Evolutionary conservation across 768 basidiomycete species (phyloP).

Genomic region (Mycena chlorophos): DNA sequence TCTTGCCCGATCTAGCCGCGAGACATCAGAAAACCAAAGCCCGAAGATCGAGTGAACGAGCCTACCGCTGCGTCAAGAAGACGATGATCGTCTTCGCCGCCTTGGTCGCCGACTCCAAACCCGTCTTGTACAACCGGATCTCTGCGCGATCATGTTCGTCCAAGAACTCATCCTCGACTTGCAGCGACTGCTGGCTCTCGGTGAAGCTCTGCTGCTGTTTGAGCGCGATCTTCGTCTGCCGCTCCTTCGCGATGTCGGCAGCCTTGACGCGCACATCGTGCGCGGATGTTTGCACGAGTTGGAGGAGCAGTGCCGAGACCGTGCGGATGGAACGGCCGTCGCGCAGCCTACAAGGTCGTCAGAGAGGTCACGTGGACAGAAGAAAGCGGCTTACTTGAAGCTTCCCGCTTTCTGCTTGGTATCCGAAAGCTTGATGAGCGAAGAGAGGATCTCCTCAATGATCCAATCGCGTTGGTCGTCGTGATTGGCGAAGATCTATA

Average conservation of each 20-base stretch:
- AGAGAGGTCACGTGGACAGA: not conserved
- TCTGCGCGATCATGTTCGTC: constrained; percentile 83
- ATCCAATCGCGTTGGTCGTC: constrained; percentile 94
- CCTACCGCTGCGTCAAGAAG: constrained; percentile 75
- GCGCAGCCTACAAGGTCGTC: constrained; percentile 58
- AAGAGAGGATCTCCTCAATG: constrained; percentile 91
- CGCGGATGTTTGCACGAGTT: constrained; percentile 94
- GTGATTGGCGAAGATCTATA: constrained; percentile 87
- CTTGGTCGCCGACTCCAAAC: constrained; percentile 78
- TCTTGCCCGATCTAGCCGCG: constrained; percentile 73
- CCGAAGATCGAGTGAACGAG: too few species aligned
- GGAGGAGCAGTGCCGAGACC: constrained; percentile 87
- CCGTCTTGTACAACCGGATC: constrained; percentile 66
- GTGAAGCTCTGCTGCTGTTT: constrained; percentile 62
- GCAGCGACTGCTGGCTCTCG: constrained; percentile 43
- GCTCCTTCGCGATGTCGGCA: constrained; percentile 56
- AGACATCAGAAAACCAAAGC: not conserved
- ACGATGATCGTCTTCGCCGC: constrained; percentile 83
- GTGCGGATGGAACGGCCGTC: constrained; percentile 92
- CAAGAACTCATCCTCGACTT: constrained; percentile 49
- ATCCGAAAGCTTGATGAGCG: constrained; percentile 86
- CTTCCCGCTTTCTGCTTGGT: constrained; percentile 88
- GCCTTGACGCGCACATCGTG: constrained; percentile 82
- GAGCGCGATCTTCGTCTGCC: constrained; percentile 61
- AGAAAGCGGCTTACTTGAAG: constrained; percentile 69